Base-by-base conservation (phyloP, 169 alveolate genomes). In the Ichthyophthirius multifiliis region DNA sequence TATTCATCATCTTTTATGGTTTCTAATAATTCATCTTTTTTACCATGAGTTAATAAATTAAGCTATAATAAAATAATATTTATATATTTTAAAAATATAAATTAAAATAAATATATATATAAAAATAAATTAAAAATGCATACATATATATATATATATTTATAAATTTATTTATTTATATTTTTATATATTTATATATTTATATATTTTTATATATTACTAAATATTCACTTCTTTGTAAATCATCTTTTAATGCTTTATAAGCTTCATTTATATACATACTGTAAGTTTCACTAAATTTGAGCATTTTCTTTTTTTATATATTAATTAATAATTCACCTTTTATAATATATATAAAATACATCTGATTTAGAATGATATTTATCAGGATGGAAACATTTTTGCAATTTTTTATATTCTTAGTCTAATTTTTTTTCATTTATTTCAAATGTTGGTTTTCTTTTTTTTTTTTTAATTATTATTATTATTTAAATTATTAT, bases 231-330 rank as follows among this genome's bases (percentile, higher is more conserved):
- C 32, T 39, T 55, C 71, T 55, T 39, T 55, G 23, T 23, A 55
- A 55, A 5, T 55, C 71, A 27, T 55, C 71, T 27, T 23, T 55
- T 13, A 55, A 39, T 1, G 71, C 31, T 13, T 20, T 55, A n/a
- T 55, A 55, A 55, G 71, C 71, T 5, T 16, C 34, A 18, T 55
- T 55, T 34, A 55, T 55, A 23, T 55, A 55, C 12, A 39, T 55
- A 39, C 71, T 55, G 18, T 55, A 55, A 5, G 71, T 55, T 27
- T 55, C 71, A 55, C 71, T 55, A 27, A 55, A 55, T 55, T 55
- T 55, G 13, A 55, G 23, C 0, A 55, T 55, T 55, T 55, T 55
- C 71, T 55, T 27, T 16, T 20, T 46, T 46, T 0, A 46, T 20
- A 46, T 20, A 46, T 45, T 2, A 46, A 20, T 13, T 12, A 20